These are phyloP conservation scores for Kewa caespitosa DNA, from an alignment of 179 eudicot species.

Conservation along the genomic window DNA sequence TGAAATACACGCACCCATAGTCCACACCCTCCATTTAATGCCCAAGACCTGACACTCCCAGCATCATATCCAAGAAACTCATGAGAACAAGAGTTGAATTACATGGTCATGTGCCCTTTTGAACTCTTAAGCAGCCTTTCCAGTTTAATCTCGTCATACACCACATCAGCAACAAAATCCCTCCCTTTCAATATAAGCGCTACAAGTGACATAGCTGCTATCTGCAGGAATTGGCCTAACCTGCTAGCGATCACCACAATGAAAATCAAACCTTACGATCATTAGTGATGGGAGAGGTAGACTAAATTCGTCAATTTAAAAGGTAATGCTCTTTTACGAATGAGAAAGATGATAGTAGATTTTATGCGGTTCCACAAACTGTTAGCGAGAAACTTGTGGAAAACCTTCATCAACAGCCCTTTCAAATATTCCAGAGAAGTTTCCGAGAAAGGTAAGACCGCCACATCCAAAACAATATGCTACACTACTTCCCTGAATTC, in stretches of 20 bases:
- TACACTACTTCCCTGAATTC: neutral
- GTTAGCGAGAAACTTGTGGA: neutral
- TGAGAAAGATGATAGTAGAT: neutral
- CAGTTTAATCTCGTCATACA: no score
- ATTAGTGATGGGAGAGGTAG: neutral
- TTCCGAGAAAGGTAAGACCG: neutral
- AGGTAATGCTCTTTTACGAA: neutral
- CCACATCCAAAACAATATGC: neutral
- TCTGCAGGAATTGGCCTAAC: no score
- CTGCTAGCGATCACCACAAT: no score
- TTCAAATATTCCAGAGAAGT: neutral
- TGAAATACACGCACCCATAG: neutral
- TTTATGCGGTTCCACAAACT: neutral
- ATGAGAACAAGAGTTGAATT: no score
- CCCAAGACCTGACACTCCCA: no score
- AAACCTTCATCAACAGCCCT: neutral
- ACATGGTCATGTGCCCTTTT: no score
- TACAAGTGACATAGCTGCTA: no score
- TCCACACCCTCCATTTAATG: neutral
- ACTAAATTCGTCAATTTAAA: neutral
- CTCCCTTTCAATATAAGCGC: no score
- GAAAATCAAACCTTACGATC: neutral
- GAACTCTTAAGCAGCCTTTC: no score
- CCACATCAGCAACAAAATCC: no score
- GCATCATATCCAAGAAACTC: no score